Evolutionary conservation across 495 filamentous ascomycete species (phyloP), one percentile per base, ranked within the genome.

Genomic region (Penicillium psychrofluorescens): DNA sequence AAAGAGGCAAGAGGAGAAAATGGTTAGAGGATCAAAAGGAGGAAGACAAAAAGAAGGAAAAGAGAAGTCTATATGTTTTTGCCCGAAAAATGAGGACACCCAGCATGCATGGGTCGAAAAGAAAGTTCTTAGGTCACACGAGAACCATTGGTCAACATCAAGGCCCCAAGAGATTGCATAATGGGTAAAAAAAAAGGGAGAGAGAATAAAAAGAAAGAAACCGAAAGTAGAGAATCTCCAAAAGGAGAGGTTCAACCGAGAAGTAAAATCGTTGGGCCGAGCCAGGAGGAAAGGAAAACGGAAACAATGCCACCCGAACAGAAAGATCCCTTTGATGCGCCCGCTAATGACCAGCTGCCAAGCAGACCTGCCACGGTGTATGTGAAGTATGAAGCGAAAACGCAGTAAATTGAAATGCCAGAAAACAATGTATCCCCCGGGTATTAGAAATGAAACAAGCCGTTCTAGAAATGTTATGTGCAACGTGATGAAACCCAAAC

Each of bases 331-430:
- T 58, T 63, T 22, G 22, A 22, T 22, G 61, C 64, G 64, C 66
- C 66, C 64, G 66, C 66, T 69, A 63, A 67, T 67, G 61, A 63
- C 50, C 49, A 65, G 63, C 66, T 66, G 60, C 53, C 50, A 61
- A 59, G 59, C 45, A 55, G 55, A 64, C 55, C 48, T 37, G 54
- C 54, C 49, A 58, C 51, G 59, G 49, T 50, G 45, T 56, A 58
- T 61, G 55, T 22, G 4, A 22, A 58, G 52, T 39, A 53, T 54
- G 37, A 55, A 53, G 52, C 48, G 49, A 54, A 52, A 47, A 34
- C 41, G 38, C 38, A 12, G 36, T 35, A 46, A 51, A 50, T 12
- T 14, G 15, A 48, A 55, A 44, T 22, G n/a, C 5, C n/a, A 43
- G 43, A 28, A 44, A 48, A 43, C 39, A 22, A 35, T 48, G 43